Evolutionary conservation across 202 grass and related monocot species (phyloP), one percentile per base, ranked within the genome.

Genomic region (Zoysia matrella): DNA sequence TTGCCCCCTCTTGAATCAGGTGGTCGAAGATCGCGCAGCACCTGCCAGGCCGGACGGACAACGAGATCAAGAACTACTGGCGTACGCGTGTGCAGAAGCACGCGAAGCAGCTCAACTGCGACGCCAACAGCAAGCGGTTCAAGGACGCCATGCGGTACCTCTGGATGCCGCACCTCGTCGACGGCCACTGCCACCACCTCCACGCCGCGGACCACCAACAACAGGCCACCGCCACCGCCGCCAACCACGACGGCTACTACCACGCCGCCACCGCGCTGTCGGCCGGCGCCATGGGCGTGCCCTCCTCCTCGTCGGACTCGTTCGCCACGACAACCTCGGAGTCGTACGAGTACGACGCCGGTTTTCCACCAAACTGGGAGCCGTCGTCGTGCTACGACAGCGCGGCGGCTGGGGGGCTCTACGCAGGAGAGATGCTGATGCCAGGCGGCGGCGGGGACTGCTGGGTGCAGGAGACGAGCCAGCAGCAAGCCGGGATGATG

Each of bases 1-100:
- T 30, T 30, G 22, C 22, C 22, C 22, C 22, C 0, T 30, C 22
- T 30, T 30, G 22, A 30, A 15, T 4, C 54, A 94, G 92, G 42
- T 94, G 92, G 92, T 91, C 92, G 0, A 94, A 94, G 84, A 94
- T 94, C 45, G 92, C 92, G 3, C 86, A 89, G 36, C 81, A 87
- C 14, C 76, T 94, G 6, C 92, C 89, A 0, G 92, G 92, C 0
- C 61, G 22, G 22, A 30, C 22, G 22, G 22, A 30, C 22, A 30
- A 30, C 22, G 22, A 30, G 22, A 30, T 30, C 22, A 30, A 30
- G 22, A 30, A 30, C 22, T 30, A 30, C 22, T 30, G 22, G 22
- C 22, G 22, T 30, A 30, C 22, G 22, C 22, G 22, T 30, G 22
- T 30, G 22, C 22, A 30, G 22, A 30, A 30, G 22, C 22, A 30